phyloP scores from a whole-genome alignment of 2,329 filamentous ascomycete genomes.

The Stemphylium vesicarium region DNA sequence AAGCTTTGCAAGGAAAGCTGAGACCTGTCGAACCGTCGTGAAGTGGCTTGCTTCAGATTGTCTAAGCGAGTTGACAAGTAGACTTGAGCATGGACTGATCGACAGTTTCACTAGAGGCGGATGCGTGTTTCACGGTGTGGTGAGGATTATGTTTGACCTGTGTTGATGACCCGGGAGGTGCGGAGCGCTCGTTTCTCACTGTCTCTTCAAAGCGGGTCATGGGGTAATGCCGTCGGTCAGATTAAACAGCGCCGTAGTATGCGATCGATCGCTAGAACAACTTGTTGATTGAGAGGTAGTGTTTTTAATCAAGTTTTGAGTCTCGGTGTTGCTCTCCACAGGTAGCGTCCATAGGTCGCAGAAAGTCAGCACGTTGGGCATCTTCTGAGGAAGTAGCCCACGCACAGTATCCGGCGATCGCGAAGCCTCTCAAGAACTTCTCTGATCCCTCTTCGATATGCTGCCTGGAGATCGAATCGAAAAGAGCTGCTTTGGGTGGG shows the following conservation, averaged over 20 bases:
- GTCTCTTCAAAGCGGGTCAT: too few relatives aligned
- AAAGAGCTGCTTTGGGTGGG: background rate
- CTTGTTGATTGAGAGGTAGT: background rate
- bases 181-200: background rate
- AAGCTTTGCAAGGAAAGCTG: background rate
- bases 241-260: background rate
- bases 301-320: background rate
- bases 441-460: conserved; percentile 2
- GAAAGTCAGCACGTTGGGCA: background rate
- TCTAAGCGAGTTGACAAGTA: too few relatives aligned
- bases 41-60: too few relatives aligned
- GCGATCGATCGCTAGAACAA: too few relatives aligned
- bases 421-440: background rate
- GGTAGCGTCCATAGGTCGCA: background rate
- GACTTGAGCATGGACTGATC: too few relatives aligned
- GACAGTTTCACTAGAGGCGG: background rate
- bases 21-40: background rate
- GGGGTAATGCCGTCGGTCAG: too few relatives aligned
- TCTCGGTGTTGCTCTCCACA: too few relatives aligned
- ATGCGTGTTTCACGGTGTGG: background rate
- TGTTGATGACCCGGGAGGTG: too few relatives aligned
- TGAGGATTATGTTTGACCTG: background rate
- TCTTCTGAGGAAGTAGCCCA: background rate
- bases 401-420: background rate
- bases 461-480: background rate